Percentiles rank a stretch among this genome's conserved stretches.
Conservation (phyloP, 805 yeast species). For the Wickerhamomyces chaumierensis region DNA sequence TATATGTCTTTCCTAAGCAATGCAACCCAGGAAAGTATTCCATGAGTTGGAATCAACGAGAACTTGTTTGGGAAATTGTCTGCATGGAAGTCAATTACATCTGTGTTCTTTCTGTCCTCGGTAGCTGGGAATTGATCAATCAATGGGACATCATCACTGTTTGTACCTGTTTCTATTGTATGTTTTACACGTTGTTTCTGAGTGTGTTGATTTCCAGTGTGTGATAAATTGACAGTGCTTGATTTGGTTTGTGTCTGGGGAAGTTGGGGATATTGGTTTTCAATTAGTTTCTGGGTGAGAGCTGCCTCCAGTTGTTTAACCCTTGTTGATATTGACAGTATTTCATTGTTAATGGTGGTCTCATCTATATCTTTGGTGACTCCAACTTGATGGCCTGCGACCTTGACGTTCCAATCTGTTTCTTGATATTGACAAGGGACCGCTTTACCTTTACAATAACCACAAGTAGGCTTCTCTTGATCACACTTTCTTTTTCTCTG, state of each 20-base stretch:
- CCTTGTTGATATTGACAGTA: background rate
- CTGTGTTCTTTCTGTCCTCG: background rate
- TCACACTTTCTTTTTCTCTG: conserved; percentile 19
- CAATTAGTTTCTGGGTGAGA: background rate
- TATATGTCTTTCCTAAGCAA: conserved; percentile 16
- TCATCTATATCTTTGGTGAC: background rate
- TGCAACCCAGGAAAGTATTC: conserved; percentile 17
- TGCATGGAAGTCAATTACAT: conserved; percentile 7
- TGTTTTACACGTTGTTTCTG: too few relatives aligned
- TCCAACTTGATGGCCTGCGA: background rate
- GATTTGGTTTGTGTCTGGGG: background rate
- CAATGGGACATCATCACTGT: too few relatives aligned
- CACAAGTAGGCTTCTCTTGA: conserved; percentile 15
- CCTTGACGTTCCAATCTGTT: conserved; percentile 12
- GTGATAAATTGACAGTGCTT: background rate
- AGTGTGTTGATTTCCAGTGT: background rate
- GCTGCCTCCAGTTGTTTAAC: background rate
- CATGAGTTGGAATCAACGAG: conserved; percentile 9
- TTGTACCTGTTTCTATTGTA: too few relatives aligned
- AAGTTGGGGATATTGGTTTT: too few relatives aligned
- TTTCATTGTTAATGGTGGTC: background rate
- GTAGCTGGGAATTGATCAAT: too few relatives aligned
- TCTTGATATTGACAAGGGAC: conserved; percentile 14
- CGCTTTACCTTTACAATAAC: conserved; percentile 11
- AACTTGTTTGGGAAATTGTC: conserved; percentile 2